A percentile compares a stretch with the other conserved stretches of the same genome.
Conservation (phyloP, 2,329 filamentous ascomycete genomes). For the Paracoccidioides brasiliensis region DNA sequence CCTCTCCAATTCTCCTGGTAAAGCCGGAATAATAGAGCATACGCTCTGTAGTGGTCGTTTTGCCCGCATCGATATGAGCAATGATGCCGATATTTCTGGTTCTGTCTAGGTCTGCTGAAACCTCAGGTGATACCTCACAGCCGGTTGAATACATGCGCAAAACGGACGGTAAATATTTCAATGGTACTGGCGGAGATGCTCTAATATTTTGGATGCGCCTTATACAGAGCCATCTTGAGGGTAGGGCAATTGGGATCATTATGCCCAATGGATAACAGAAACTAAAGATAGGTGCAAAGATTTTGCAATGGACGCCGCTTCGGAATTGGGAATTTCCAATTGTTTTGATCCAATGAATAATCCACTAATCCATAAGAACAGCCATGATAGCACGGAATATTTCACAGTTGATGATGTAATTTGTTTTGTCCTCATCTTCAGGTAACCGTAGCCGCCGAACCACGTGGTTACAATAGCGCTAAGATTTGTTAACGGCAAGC, state of each 20-base stretch:
- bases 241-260: conserved; percentile 4
- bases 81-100: conserved; percentile 97
- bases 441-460: neutral
- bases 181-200: neutral
- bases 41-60: conserved; percentile 96
- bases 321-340: neutral
- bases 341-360: neutral
- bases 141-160: conserved; percentile 19
- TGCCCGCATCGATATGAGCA: conserved; percentile 95
- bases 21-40: conserved; percentile 97
- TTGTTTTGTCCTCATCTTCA: neutral
- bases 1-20: conserved; percentile 79
- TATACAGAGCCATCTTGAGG: conserved; percentile 8
- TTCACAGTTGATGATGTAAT: neutral
- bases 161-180: neutral
- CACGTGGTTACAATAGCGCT: neutral
- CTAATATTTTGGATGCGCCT: conserved; percentile 4
- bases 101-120: conserved; percentile 36
- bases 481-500: neutral
- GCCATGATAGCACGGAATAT: neutral
- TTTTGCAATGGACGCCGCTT: neutral
- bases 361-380: neutral
- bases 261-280: neutral
- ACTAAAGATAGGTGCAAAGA: neutral
- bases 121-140: conserved; percentile 7